These are phyloP conservation scores for Saturnispora quitensis DNA, from an alignment of 805 yeast species.

Conservation along the genomic window DNA sequence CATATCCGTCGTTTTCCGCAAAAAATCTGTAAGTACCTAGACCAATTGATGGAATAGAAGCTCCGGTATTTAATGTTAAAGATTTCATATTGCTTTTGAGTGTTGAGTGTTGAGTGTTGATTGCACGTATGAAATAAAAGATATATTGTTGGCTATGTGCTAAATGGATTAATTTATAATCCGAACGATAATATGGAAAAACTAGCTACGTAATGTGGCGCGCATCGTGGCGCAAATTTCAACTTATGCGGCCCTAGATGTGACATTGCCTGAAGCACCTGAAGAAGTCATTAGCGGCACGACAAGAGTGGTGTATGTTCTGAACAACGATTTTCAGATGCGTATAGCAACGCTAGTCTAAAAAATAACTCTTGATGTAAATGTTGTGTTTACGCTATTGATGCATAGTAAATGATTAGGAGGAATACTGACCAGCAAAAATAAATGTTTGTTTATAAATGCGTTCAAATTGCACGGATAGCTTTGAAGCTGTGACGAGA, in stretches of 20 bases:
- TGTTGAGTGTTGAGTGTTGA: background rate
- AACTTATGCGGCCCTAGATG: background rate
- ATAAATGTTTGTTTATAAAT: too few species aligned
- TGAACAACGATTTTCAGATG: too few species aligned
- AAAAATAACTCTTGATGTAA: too few species aligned
- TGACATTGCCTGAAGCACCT: background rate
- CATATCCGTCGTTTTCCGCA: conserved; percentile 36
- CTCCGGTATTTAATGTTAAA: conserved; percentile 9
- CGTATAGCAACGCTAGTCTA: too few species aligned
- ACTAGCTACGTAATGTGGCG: background rate
- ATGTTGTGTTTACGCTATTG: too few species aligned
- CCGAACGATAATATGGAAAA: background rate
- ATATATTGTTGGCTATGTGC: background rate
- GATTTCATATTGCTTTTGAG: background rate
- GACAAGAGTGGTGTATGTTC: too few species aligned
- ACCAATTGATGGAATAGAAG: conserved; percentile 15
- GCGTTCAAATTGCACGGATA: too few species aligned
- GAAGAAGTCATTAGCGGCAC: background rate
- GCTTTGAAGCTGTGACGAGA: too few species aligned
- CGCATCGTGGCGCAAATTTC: background rate
- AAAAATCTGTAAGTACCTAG: conserved; percentile 15
- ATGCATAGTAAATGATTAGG: too few species aligned
- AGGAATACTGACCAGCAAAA: too few species aligned
- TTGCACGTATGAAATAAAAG: too few species aligned
- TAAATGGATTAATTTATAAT: background rate